phyloP scores from a whole-genome alignment of 73 alveolate genomes.

The Symbiodinium natans region DNA sequence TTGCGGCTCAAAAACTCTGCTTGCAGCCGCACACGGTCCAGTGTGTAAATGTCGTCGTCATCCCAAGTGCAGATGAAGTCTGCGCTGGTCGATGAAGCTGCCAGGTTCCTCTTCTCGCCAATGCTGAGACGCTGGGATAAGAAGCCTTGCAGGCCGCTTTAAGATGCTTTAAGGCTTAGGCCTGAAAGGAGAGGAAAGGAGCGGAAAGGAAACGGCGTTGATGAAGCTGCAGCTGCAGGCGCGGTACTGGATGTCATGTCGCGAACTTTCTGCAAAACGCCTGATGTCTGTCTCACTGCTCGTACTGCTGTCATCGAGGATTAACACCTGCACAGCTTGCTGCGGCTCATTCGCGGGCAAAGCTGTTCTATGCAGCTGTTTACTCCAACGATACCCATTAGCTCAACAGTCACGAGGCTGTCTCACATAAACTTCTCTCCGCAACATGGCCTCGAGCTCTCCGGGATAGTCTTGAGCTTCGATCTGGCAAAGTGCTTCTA shows the following conservation, averaged over 20 bases:
- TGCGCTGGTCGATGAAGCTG: not conserved
- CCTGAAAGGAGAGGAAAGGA: too few species aligned
- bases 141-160: not conserved
- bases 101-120: conserved; percentile 75
- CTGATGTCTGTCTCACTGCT: conserved; percentile 27
- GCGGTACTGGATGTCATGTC: conserved; percentile 54
- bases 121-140: conserved; percentile 21
- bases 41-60: conserved; percentile 60
- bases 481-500: conserved; percentile 60
- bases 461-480: conserved; percentile 64
- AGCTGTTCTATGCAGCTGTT: too few species aligned
- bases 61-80: conserved; percentile 80
- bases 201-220: too few species aligned
- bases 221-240: not conserved
- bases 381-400: too few species aligned
- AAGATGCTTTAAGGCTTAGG: not conserved
- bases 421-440: not conserved
- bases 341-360: too few species aligned
- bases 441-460: conserved; percentile 1
- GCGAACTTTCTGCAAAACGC: conserved; percentile 34
- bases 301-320: conserved; percentile 45
- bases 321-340: conserved; percentile 8
- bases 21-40: conserved; percentile 52
- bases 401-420: not conserved
- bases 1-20: conserved; percentile 40